phyloP scores from a whole-genome alignment of 805 yeast genomes.

The Starmerella bombicola region DNA sequence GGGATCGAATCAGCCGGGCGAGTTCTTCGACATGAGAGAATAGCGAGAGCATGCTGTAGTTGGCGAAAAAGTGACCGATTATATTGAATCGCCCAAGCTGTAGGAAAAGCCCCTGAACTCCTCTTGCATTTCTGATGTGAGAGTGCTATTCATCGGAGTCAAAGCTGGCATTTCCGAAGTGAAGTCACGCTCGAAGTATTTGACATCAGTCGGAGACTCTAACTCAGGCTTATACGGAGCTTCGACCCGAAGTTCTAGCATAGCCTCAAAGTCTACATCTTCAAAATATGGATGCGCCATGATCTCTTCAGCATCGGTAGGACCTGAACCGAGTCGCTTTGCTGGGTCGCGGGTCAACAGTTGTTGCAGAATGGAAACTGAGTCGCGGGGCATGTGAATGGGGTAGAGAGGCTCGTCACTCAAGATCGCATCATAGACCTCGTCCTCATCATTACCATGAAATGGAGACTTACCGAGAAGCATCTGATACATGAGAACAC shows the following conservation, averaged over 20 bases:
- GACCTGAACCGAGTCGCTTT: conserved; percentile 74
- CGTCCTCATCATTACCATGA: conserved; percentile 94
- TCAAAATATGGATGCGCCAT: conserved; percentile 92
- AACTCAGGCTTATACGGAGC: conserved; percentile 90
- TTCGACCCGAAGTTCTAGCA: conserved; percentile 52
- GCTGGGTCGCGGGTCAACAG: conserved; percentile 80
- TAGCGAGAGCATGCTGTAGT: too few species aligned
- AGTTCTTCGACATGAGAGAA: too few species aligned
- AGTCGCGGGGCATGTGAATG: conserved; percentile 92
- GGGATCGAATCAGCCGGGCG: too few species aligned
- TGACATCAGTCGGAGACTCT: conserved; percentile 75
- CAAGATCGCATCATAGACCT: conserved; percentile 88
- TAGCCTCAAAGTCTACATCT: conserved; percentile 82
- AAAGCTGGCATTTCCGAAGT: conserved; percentile 88
- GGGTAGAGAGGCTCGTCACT: conserved; percentile 96
- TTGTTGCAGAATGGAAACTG: conserved; percentile 86
- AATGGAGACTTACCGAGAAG: conserved; percentile 91
- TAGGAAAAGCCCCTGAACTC: conserved; percentile 96
- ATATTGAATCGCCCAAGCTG: conserved; percentile 26
- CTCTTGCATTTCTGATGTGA: conserved; percentile 82
- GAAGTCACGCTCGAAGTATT: conserved; percentile 88
- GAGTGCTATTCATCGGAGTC: conserved; percentile 83
- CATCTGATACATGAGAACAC: conserved; percentile 93
- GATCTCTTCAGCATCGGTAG: conserved; percentile 79
- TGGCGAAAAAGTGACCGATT: too few species aligned